These are phyloP conservation scores for Metarhizium rileyi DNA, from an alignment of 2,329 filamentous ascomycete species.

Conservation along the genomic window DNA sequence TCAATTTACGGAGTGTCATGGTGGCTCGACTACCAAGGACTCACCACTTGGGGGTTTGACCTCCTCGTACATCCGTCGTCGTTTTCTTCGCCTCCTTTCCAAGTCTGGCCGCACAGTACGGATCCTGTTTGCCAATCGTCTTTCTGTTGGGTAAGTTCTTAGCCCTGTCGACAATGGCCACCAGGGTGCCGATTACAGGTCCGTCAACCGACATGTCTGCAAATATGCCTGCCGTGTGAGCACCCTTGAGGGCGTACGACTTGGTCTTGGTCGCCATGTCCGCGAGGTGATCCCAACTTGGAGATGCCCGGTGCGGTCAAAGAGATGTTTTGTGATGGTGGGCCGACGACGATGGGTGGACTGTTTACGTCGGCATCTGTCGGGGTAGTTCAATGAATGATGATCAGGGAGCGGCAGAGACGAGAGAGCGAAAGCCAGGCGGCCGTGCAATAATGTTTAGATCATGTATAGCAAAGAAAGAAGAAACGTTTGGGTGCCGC, in stretches of 20 bases:
- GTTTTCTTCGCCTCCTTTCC: slow-evolving; percentile 98
- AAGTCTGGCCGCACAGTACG: slow-evolving; percentile 86
- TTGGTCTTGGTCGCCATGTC: slow-evolving; percentile 46
- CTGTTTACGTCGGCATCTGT: slow-evolving; percentile 11
- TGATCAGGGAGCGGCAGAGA: background rate
- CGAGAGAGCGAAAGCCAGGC: background rate
- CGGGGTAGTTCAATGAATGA: background rate
- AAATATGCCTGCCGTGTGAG: slow-evolving; percentile 87
- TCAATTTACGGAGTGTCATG: no score
- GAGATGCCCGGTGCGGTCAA: no score
- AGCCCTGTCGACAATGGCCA: slow-evolving; percentile 84
- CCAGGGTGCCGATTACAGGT: slow-evolving; percentile 84
- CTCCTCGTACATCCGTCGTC: slow-evolving; percentile 82
- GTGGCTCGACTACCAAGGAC: no score
- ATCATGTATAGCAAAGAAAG: background rate
- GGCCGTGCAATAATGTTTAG: background rate
- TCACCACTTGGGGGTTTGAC: slow-evolving; percentile 92
- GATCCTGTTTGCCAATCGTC: slow-evolving; percentile 97
- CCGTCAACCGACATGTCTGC: slow-evolving; percentile 91
- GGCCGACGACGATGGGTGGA: background rate
- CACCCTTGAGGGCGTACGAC: slow-evolving; percentile 46
- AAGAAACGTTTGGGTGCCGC: no score
- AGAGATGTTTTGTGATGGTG: background rate
- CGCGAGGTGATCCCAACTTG: background rate
- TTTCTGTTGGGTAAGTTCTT: slow-evolving; percentile 96